These are phyloP conservation scores for Mallotus nudiflorus DNA, from an alignment of 345 rosid genomes.

Conservation along the genomic window DNA sequence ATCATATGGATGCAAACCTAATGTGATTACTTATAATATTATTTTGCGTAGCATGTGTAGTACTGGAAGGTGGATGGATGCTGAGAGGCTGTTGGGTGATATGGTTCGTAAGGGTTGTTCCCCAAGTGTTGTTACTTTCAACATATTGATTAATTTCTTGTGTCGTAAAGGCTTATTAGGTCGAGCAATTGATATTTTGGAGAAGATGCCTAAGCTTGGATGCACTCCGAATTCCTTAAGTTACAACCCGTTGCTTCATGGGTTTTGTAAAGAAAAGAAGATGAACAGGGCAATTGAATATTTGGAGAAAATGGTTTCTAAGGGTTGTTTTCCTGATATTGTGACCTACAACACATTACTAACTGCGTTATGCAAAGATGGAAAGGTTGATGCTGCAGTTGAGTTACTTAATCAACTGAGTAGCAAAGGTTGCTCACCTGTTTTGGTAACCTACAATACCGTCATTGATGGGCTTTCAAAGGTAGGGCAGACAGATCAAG, in stretches of 20 bases:
- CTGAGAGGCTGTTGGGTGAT: conserved; percentile 69
- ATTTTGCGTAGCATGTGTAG: conserved; percentile 81
- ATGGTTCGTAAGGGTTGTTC: conserved; percentile 77
- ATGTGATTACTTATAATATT: conserved; percentile 74
- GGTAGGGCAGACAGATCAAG: conserved; percentile 76
- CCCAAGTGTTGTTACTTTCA: conserved; percentile 89
- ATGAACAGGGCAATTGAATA: conserved; percentile 83
- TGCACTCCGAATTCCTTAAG: conserved; percentile 77
- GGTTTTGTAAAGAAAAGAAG: conserved; percentile 84
- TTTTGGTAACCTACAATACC: conserved; percentile 73
- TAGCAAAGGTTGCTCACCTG: conserved; percentile 80
- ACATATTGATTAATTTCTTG: conserved; percentile 81
- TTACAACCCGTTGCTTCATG: conserved; percentile 81
- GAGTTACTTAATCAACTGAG: conserved; percentile 81
- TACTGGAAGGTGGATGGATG: conserved; percentile 90
- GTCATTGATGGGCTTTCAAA: conserved; percentile 82
- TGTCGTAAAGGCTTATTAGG: conserved; percentile 79
- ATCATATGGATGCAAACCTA: conserved; percentile 69
- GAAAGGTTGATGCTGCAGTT: conserved; percentile 81
- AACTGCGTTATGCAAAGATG: conserved; percentile 80
- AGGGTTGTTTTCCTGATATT: conserved; percentile 89
- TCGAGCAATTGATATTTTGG: conserved; percentile 74
- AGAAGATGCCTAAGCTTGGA: conserved; percentile 83
- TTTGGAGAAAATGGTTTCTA: conserved; percentile 78
- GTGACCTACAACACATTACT: conserved; percentile 89